A percentile compares a stretch with the other conserved stretches of the same genome.
Evolutionary conservation across 2,329 filamentous ascomycete species (phyloP).

Genomic region (Cercospora sp.): DNA sequence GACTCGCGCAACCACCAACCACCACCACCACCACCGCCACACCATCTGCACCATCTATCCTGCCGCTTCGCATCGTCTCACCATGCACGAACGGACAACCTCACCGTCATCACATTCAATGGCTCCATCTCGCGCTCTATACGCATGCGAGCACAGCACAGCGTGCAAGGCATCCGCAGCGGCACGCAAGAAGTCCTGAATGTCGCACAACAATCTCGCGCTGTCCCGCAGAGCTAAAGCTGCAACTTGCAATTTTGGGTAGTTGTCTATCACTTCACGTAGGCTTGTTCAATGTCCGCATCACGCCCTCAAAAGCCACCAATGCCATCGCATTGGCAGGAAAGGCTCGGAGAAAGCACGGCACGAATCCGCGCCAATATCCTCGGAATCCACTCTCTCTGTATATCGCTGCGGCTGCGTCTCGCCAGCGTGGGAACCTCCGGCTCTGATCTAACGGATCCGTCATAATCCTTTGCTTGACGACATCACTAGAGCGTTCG

Average conservation of each 20-base stretch:
- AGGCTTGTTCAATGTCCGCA: constrained; percentile 35
- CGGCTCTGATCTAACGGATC: constrained; percentile 75
- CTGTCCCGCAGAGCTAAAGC: background rate
- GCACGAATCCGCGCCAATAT: constrained; percentile 89
- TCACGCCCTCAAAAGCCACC: constrained; percentile 85
- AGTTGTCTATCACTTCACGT: background rate
- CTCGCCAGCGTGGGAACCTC: constrained; percentile 72
- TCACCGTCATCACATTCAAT: background rate
- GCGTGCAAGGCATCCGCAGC: background rate
- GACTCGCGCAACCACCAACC: background rate
- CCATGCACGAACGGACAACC: background rate
- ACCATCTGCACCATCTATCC: background rate
- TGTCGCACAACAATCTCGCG: background rate
- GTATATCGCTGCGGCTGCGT: constrained; percentile 76
- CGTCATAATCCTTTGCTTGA: constrained; percentile 97
- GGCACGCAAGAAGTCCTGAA: background rate
- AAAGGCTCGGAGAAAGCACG: constrained; percentile 90
- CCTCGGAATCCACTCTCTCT: constrained; percentile 73
- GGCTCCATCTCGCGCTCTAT: background rate
- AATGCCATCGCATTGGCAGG: constrained; percentile 93
- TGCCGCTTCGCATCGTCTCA: background rate
- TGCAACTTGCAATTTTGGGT: background rate
- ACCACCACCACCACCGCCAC: background rate
- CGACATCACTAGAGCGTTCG: constrained; percentile 35
- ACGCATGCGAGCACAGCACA: background rate